Evolutionary conservation across 495 filamentous ascomycete species (phyloP), one percentile per base, ranked within the genome.

Genomic region (Diplogelasinospora grovesii): DNA sequence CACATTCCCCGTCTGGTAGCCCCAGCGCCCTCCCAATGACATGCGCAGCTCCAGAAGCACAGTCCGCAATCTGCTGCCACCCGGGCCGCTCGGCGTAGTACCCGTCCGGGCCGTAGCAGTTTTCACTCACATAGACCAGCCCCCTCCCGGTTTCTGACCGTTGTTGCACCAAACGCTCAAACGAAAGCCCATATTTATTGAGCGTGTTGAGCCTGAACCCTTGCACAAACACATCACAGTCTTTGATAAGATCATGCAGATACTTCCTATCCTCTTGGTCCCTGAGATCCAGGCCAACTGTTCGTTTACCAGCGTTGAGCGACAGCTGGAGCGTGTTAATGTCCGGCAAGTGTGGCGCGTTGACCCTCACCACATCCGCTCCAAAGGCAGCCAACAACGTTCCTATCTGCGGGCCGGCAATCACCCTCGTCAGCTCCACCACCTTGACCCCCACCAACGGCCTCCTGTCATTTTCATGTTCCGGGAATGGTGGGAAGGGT

Each of bases 71-170:
- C 46, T 70, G 66, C 50, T 70, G 66, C 64, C 64, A 70, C 15
- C 64, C 64, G 7, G 64, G 55, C 26, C 65, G 48, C 22, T 54
- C 37, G 3, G 61, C 62, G 41, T 60, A 62, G 11, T 49, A 46
- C 9, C 64, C 65, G 39, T 61, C 45, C 5, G 47, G 52, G 5
- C 78, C 78, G 44, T 77, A 81, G 48, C 77, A 81, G 59, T 75
- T 75, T 60, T 80, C 76, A 24, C 67, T 66, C 8, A 80, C 70
- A 46, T 74, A 75, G 25, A 82, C 69, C 16, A 77, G 66, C 3
- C 77, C 75, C 48, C 72, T 73, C 5, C 65, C 69, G 9, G 76
- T 63, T 26, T 66, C 65, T 35, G 66, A 61, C 9, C 67, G 70
- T 30, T 76, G 41, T 3, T 60, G 41, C 0, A 69, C 59, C 24